Percentiles rank a stretch among this genome's conserved stretches.
These are phyloP conservation scores for Streptanthus diversifolius DNA, from an alignment of 345 rosid genomes.

Conservation along the genomic window DNA sequence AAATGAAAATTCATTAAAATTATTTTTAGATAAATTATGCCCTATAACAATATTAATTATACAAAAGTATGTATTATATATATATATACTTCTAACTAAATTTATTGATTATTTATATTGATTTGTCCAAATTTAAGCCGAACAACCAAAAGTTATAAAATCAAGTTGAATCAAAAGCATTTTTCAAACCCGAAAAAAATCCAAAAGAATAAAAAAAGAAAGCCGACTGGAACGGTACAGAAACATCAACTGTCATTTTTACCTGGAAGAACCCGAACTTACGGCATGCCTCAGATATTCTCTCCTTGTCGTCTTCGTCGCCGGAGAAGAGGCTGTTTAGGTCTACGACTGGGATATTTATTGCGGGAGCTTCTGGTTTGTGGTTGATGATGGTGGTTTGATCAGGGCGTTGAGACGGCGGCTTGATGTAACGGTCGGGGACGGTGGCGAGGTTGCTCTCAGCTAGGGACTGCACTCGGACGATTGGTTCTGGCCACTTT, in stretches of 20 bases:
- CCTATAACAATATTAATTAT: not conserved
- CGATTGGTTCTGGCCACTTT: slow-evolving; percentile 96
- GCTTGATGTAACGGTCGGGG: slow-evolving; percentile 67
- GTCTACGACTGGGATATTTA: slow-evolving; percentile 70
- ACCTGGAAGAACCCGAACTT: slow-evolving; percentile 91
- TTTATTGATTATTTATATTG: not conserved
- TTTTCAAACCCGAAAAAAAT: not conserved
- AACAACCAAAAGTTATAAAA: not conserved
- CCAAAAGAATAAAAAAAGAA: not conserved
- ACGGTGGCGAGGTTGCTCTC: slow-evolving; percentile 43
- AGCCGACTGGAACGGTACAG: not conserved
- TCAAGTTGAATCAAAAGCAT: not conserved
- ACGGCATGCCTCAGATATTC: slow-evolving; percentile 52
- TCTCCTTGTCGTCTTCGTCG: slow-evolving; percentile 24
- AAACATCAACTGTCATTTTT: not conserved
- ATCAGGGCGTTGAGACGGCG: slow-evolving; percentile 26
- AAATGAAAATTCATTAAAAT: not conserved
- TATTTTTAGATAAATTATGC: not conserved
- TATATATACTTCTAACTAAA: not conserved
- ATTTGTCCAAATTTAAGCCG: not conserved
- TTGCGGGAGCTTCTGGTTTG: not conserved
- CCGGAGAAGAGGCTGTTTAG: slow-evolving; percentile 41
- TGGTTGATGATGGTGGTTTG: slow-evolving; percentile 30
- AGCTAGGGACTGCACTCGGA: slow-evolving; percentile 88
- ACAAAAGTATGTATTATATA: not conserved